Conservation (phyloP, 1,139 yeast species). For the Magnusiomyces tetraspermus region DNA sequence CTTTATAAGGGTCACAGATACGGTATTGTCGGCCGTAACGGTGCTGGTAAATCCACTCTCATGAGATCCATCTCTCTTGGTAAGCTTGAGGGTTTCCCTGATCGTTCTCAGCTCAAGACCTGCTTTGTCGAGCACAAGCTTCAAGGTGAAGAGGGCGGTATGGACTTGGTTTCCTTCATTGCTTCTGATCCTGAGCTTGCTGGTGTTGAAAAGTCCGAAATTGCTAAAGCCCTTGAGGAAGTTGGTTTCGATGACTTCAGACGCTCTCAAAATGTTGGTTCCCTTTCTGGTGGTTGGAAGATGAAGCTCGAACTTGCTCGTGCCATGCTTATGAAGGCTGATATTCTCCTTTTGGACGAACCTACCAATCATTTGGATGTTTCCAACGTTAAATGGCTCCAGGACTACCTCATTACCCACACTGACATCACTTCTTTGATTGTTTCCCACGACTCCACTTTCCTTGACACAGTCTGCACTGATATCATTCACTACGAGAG, state of each 20-base stretch:
- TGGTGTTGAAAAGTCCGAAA: conserved; percentile 54
- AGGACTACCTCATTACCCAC: conserved; percentile 68
- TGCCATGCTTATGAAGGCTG: conserved; percentile 97
- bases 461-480: conserved; percentile 90
- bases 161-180: conserved; percentile 80
- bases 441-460: conserved; percentile 89
- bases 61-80: conserved; percentile 98
- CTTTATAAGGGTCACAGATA: conserved; percentile 91
- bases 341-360: conserved; percentile 87
- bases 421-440: conserved; percentile 87
- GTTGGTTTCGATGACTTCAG: conserved; percentile 93
- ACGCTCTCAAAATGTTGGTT: conserved; percentile 82
- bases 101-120: conserved; percentile 75
- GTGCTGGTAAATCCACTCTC: conserved; percentile 96
- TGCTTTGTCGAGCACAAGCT: conserved; percentile 96
- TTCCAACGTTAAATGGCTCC: conserved; percentile 84
- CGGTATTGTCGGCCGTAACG: conserved; percentile 97
- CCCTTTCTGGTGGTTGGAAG: conserved; percentile 85
- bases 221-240: conserved; percentile 60
- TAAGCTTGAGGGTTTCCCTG: conserved; percentile 96
- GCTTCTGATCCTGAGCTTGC: conserved; percentile 81
- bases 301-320: conserved; percentile 97
- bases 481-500: conserved; percentile 95
- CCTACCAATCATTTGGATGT: conserved; percentile 99
- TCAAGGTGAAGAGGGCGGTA: conserved; percentile 90